These are phyloP conservation scores for Neurospora terricola DNA, from an alignment of 495 filamentous ascomycete genomes.

Conservation along the genomic window DNA sequence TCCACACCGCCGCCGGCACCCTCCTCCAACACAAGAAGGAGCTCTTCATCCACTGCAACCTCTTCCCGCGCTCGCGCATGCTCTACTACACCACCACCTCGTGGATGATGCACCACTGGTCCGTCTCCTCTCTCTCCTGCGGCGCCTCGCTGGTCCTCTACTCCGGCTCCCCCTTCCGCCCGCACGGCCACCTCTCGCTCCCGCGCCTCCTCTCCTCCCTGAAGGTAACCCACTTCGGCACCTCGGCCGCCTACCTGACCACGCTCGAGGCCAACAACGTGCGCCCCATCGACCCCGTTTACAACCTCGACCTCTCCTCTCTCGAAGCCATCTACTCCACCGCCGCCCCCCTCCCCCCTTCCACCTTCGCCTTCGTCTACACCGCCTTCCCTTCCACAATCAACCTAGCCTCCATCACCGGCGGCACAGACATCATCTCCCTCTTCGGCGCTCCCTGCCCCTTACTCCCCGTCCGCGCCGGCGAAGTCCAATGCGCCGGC, in stretches of 20 bases:
- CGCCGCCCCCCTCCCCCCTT: conserved; percentile 81
- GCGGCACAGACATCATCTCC: conserved; percentile 89
- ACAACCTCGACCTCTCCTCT: conserved; percentile 40
- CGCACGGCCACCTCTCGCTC: conserved; percentile 32
- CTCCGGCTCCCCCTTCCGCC: conserved; percentile 77
- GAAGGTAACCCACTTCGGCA: conserved; percentile 81
- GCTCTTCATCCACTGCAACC: conserved; percentile 71
- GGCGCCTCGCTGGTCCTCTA: conserved; percentile 79
- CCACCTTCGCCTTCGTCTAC: conserved; percentile 87
- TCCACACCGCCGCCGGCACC: conserved; percentile 80
- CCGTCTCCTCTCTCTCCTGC: conserved; percentile 68
- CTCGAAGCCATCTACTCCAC: conserved; percentile 86
- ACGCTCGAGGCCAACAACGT: conserved; percentile 74
- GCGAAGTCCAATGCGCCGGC: conserved; percentile 84
- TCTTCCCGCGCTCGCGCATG: conserved; percentile 42
- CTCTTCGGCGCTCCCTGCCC: conserved; percentile 83
- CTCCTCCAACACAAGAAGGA: conserved; percentile 93
- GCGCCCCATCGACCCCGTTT: conserved; percentile 44
- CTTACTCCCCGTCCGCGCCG: conserved; percentile 72
- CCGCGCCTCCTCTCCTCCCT: conserved; percentile 32
- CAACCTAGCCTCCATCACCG: conserved; percentile 77
- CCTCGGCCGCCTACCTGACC: conserved; percentile 85
- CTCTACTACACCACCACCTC: conserved; percentile 80
- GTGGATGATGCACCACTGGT: conserved; percentile 99
- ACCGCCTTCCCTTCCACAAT: conserved; percentile 61